A percentile compares a stretch with the other conserved stretches of the same genome.
phyloP scores from a whole-genome alignment of 345 rosid species.

The Hibiscus syriacus region DNA sequence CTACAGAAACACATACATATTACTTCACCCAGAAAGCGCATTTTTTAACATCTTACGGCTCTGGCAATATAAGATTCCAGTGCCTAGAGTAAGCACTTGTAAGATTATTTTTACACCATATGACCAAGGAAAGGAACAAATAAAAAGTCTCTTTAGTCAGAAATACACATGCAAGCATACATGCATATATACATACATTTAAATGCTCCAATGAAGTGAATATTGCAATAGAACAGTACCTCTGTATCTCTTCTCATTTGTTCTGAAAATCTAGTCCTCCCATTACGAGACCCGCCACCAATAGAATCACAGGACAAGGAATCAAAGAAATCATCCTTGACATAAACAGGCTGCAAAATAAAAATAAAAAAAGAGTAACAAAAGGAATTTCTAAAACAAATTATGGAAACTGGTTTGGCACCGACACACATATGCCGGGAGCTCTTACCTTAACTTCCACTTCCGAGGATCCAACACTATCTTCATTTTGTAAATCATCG shows the following conservation, averaged over 20 bases:
- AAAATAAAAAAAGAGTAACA: neutral
- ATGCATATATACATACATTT: neutral
- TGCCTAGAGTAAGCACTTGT: neutral
- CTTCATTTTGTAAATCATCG: slow-evolving; percentile 29
- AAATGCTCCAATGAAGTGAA: neutral
- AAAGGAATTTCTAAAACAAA: neutral
- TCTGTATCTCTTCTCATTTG: slow-evolving; percentile 46
- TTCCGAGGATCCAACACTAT: slow-evolving; percentile 23
- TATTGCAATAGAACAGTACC: slow-evolving; percentile 17
- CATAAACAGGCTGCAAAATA: slow-evolving; percentile 37
- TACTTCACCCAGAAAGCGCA: no score
- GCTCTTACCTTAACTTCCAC: slow-evolving; percentile 21
- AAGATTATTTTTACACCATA: neutral
- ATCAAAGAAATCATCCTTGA: slow-evolving; percentile 54
- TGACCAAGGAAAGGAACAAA: no score
- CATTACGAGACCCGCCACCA: slow-evolving; percentile 29
- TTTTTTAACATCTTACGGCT: no score
- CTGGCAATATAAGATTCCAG: no score
- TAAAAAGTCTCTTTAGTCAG: neutral
- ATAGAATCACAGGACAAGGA: slow-evolving; percentile 38
- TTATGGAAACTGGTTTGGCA: neutral
- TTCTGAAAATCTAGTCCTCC: slow-evolving; percentile 42
- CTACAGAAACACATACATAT: no score
- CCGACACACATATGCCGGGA: neutral
- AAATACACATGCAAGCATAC: neutral